Conservation (phyloP, 148 eudicot species). For the Rheum nobile region DNA sequence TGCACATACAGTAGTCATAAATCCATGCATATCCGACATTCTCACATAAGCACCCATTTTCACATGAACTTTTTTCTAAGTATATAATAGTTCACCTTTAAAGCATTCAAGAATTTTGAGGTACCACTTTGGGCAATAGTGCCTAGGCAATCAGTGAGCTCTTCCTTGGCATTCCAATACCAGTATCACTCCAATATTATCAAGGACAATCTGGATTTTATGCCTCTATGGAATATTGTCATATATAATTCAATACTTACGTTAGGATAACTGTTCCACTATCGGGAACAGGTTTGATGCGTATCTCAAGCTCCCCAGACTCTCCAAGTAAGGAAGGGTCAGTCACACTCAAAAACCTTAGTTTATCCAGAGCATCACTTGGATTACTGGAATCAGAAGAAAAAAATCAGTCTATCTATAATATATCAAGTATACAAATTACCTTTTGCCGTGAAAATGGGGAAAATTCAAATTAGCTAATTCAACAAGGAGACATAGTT, state of each 20-base stretch:
- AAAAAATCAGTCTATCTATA: not conserved
- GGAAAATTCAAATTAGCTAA: not conserved
- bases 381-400: constrained; percentile 59
- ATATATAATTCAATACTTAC: constrained; percentile 23
- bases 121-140: constrained; percentile 99
- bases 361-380: constrained; percentile 95
- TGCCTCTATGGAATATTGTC: not conserved
- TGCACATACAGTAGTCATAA: too few relatives aligned
- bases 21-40: too few relatives aligned
- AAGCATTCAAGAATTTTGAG: constrained; percentile 75
- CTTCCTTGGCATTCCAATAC: constrained; percentile 98
- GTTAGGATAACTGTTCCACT: constrained; percentile 84
- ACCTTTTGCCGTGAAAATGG: too few relatives aligned
- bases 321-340: constrained; percentile 90
- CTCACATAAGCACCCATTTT: too few relatives aligned
- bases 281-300: constrained; percentile 82
- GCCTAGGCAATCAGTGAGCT: constrained; percentile 91
- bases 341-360: constrained; percentile 91
- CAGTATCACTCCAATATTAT: constrained; percentile 60
- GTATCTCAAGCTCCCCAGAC: constrained; percentile 82
- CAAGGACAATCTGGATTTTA: not conserved
- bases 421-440: not conserved
- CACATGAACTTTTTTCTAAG: too few relatives aligned
- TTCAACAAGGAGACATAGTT: not conserved
- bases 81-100: constrained; percentile 44